phyloP scores from a whole-genome alignment of 192 early-diverging fungal species.

The Coemansia sp. region DNA sequence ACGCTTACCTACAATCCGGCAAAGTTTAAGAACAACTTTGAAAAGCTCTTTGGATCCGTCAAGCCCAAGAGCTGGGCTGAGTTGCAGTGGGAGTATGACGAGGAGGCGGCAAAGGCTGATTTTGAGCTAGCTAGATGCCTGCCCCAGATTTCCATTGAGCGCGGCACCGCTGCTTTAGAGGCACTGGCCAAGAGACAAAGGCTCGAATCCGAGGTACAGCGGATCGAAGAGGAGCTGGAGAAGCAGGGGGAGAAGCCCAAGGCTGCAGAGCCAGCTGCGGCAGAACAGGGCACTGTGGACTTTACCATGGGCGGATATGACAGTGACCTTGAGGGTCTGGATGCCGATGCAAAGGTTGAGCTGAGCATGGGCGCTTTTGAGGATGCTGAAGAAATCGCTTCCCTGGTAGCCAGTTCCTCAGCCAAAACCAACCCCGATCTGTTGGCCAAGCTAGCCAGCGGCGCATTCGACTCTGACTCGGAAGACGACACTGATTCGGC shows the following conservation, averaged over 20 bases:
- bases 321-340: slow-evolving; percentile 24
- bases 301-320: slow-evolving; percentile 4
- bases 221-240: slow-evolving; percentile 8
- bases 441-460: slow-evolving; percentile 40
- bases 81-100: slow-evolving; percentile 44
- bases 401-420: slow-evolving; percentile 12
- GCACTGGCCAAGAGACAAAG: slow-evolving; percentile 9
- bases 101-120: slow-evolving; percentile 8
- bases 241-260: no score
- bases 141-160: slow-evolving; percentile 10
- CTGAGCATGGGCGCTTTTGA: slow-evolving; percentile 20
- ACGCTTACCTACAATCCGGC: slow-evolving; percentile 64
- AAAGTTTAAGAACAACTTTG: slow-evolving; percentile 62
- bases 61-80: slow-evolving; percentile 17
- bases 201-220: slow-evolving; percentile 7
- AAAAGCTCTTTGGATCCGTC: slow-evolving; percentile 46
- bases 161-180: not conserved
- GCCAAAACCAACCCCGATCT: slow-evolving; percentile 17
- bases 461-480: slow-evolving; percentile 38
- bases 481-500: no score
- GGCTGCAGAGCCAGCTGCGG: not conserved
- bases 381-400: slow-evolving; percentile 31
- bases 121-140: slow-evolving; percentile 20
- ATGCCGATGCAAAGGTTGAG: slow-evolving; percentile 8
- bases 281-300: no score